A percentile compares a stretch with the other conserved stretches of the same genome.
Conservation (phyloP, 1,284 basidiomycete species). For the Leccinum subrobustum region DNA sequence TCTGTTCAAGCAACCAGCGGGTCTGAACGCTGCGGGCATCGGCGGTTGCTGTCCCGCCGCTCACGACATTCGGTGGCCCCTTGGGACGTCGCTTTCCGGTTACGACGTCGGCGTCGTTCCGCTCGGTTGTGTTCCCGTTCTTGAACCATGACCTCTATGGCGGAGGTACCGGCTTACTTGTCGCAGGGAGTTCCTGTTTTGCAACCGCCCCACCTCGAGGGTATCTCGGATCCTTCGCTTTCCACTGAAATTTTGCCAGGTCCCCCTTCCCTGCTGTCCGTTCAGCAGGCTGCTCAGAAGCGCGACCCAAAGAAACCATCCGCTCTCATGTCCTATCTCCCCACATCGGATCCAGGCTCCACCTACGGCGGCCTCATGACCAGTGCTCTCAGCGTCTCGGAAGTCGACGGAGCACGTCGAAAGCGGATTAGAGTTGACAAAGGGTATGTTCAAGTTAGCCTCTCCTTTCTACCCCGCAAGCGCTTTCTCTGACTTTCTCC, state of each 20-base stretch:
- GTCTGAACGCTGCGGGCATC: conserved; percentile 21
- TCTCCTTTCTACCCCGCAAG: conserved; percentile 19
- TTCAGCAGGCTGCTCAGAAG: conserved; percentile 63
- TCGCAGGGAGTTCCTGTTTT: conserved; percentile 63
- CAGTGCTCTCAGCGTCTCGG: conserved; percentile 57
- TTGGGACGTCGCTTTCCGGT: conserved; percentile 18
- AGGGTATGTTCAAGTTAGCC: conserved; percentile 49
- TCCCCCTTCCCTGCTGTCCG: conserved; percentile 66
- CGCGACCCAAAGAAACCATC: conserved; percentile 74
- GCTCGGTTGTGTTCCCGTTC: conserved; percentile 26
- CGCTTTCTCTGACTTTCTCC: conserved; percentile 19
- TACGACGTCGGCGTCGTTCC: conserved; percentile 20
- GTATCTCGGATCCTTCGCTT: conserved; percentile 58
- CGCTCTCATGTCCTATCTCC: conserved; percentile 69
- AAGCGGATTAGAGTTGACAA: conserved; percentile 72
- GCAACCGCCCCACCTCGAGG: conserved; percentile 76
- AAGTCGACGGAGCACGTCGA: conserved; percentile 59
- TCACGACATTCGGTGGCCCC: conserved; percentile 22
- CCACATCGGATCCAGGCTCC: conserved; percentile 76
- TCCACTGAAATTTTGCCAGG: conserved; percentile 85
- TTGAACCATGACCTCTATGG: conserved; percentile 59
- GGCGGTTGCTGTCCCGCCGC: conserved; percentile 16
- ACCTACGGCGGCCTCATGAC: conserved; percentile 73
- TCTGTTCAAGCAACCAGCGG: conserved; percentile 11
- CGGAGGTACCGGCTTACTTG: conserved; percentile 64